Evolutionary conservation across 2,329 filamentous ascomycete genomes (phyloP).

Genomic region (Daldinia sp.): DNA sequence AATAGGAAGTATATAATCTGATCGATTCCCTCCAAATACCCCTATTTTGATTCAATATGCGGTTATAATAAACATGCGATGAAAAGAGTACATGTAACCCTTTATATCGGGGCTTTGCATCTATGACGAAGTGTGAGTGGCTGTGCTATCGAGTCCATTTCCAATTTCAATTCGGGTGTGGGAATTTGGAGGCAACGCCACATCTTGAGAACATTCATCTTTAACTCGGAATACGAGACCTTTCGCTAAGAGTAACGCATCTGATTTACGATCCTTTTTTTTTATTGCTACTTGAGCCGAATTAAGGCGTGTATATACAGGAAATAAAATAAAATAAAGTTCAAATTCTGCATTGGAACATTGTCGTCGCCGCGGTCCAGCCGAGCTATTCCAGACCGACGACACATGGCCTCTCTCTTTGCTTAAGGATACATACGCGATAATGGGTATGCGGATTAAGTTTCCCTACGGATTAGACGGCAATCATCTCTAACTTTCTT

Average conservation of each 20-base stretch:
- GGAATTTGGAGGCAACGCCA: slow-evolving; percentile 23
- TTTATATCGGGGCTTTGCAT: background rate
- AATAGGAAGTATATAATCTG: no score
- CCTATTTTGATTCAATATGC: background rate
- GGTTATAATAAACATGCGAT: background rate
- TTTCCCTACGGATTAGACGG: background rate
- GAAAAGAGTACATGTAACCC: background rate
- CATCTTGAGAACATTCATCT: slow-evolving; percentile 15
- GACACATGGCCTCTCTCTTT: slow-evolving; percentile 33
- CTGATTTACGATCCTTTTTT: slow-evolving; percentile 6
- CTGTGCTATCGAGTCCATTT: background rate
- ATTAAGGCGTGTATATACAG: slow-evolving; percentile 1
- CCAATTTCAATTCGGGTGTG: background rate
- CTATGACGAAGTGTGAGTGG: background rate
- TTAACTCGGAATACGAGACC: background rate
- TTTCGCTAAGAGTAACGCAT: slow-evolving; percentile 14
- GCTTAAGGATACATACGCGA: slow-evolving; percentile 24
- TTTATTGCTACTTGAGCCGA: background rate
- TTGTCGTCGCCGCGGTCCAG: background rate
- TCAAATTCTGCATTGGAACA: background rate
- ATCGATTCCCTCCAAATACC: background rate
- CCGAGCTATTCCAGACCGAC: background rate
- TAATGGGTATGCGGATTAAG: slow-evolving; percentile 34
- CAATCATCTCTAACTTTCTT: slow-evolving; percentile 24
- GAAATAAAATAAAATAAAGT: background rate